Evolutionary conservation across 805 yeast genomes (phyloP), one percentile per base, ranked within the genome.

Genomic region (Candida caryicola): DNA sequence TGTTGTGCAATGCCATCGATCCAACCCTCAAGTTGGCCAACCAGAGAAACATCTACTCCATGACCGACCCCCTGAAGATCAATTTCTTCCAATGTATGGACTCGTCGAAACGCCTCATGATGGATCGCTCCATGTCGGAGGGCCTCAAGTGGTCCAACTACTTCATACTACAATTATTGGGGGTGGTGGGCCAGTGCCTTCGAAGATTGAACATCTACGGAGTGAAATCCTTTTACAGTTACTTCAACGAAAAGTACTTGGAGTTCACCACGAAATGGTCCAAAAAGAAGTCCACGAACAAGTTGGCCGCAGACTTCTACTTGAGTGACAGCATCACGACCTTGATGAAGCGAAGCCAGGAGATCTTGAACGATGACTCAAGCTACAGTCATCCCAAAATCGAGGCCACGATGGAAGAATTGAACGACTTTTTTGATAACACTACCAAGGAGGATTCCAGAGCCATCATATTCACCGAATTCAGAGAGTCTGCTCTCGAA

Each of bases 401-500:
- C 19, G 78, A 76, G 35, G 68, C 73, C 31, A 52, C 85, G 33
- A 63, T 79, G 15, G 72, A 74, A 7, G 85, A 83, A 48, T 56
- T 90, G 31, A 54, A 59, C 3, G 62, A 59, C 1, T 90, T 87
- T 51, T 80, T 82, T 44, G 52, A 59, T 2, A 52, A 59, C 4
- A 47, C 60, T 3, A 60, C 68, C 25, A 63, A 62, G 5, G 49
- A 57, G 2, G 74, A 79, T 37, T 84, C 95, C 1, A 75, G 86
- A 46, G 93, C 83, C 3, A 95, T 93, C 30, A 73, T 93, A 0
- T 93, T 93, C 59, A 85, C 95, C 0, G 96, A 90, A 55, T 76
- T 79, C 43, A 74, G 99, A 56, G 95, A 87, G 46, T 83, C 96
- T 4, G 99, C 98, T 0, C 64, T 86, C 29, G 97, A 90, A 45